Conservation (phyloP, 192 early-diverging fungal species). For the Rhizoclosmatium globosum region DNA sequence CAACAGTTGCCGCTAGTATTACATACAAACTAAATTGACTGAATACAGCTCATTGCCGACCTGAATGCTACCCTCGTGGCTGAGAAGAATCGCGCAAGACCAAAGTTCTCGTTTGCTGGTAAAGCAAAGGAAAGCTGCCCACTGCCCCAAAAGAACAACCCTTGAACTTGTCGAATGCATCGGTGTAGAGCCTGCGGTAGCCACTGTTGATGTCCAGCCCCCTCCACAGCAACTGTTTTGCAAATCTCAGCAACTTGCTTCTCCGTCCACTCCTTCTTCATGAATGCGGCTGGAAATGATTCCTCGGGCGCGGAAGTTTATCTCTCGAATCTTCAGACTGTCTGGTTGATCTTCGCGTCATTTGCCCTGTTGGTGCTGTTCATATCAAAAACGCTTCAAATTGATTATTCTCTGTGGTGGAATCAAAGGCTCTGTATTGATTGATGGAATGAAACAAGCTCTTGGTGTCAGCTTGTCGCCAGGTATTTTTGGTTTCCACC, state of each 20-base stretch:
- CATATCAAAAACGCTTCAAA: conserved; percentile 76
- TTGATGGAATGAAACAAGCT: conserved; percentile 73
- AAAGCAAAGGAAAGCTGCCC: conserved; percentile 6
- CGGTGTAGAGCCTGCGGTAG: background rate
- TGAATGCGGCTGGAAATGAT: background rate
- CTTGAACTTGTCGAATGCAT: background rate
- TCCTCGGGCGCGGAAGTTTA: conserved; percentile 58
- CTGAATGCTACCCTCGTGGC: background rate
- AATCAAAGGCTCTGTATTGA: conserved; percentile 75
- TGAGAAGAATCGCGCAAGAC: background rate
- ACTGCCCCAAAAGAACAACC: background rate
- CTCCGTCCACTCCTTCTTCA: background rate
- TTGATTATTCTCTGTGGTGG: conserved; percentile 73
- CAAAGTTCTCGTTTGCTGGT: conserved; percentile 17
- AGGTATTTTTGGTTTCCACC: conserved; percentile 53
- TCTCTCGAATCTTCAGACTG: conserved; percentile 65
- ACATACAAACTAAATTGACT: background rate
- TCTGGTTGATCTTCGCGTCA: conserved; percentile 69
- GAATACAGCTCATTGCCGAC: conserved; percentile 1
- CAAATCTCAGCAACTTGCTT: background rate
- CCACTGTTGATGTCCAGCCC: background rate
- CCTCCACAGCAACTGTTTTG: conserved; percentile 8
- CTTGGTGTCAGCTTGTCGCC: conserved; percentile 76
- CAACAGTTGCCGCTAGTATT: too few species aligned
- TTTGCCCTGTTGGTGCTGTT: conserved; percentile 68